Evolutionary conservation across 495 filamentous ascomycete genomes (phyloP).

Genomic region (Staphylotrichum tortipilum): DNA sequence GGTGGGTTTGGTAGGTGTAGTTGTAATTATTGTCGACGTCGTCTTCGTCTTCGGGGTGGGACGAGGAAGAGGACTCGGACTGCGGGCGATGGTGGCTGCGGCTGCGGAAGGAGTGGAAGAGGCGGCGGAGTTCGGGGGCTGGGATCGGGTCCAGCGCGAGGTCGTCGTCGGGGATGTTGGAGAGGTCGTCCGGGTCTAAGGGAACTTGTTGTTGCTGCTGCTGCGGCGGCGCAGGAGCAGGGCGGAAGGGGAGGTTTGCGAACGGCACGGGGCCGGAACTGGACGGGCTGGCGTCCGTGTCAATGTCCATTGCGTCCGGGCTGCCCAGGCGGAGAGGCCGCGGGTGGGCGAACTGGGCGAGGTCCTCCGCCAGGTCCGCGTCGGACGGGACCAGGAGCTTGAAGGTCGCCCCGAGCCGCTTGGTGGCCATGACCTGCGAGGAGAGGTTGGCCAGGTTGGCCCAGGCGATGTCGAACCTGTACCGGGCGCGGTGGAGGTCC

Average conservation of each 20-base stretch:
- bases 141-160: constrained; percentile 4
- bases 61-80: no score
- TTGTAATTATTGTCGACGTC: not conserved
- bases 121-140: not conserved
- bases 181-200: not conserved
- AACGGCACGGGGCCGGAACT: not conserved
- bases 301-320: constrained; percentile 3
- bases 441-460: not conserved
- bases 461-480: not conserved
- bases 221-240: not conserved
- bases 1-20: no score
- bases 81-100: no score
- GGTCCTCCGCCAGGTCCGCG: not conserved
- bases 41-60: not conserved
- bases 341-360: not conserved
- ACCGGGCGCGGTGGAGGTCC: not conserved
- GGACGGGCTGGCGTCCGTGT: not conserved
- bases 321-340: not conserved
- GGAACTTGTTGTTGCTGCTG: not conserved
- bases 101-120: not conserved
- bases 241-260: not conserved
- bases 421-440: not conserved
- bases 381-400: not conserved
- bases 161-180: constrained; percentile 3
- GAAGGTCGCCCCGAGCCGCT: not conserved